Percentiles rank a stretch among this genome's conserved stretches.
Evolutionary conservation across 345 rosid genomes (phyloP).

Genomic region (Balakata baccata): DNA sequence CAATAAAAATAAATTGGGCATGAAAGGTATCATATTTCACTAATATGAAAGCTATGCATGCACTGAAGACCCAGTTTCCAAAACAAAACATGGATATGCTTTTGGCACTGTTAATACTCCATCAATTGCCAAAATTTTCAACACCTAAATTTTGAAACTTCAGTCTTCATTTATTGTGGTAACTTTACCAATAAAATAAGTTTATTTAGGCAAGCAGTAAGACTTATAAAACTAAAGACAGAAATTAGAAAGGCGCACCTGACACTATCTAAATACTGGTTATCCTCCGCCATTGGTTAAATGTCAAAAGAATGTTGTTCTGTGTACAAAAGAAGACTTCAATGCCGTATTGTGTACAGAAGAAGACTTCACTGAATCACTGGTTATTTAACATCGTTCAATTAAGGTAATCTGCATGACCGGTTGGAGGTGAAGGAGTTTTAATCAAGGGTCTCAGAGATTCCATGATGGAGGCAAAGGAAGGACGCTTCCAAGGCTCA

Average conservation of each 20-base stretch:
- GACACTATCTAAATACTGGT: conserved; percentile 36
- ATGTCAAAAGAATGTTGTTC: conserved; percentile 46
- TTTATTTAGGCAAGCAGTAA: background rate
- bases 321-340: conserved; percentile 49
- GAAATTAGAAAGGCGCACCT: conserved; percentile 35
- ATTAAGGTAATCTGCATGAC: conserved; percentile 49
- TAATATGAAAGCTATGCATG: background rate
- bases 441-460: conserved; percentile 69
- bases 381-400: conserved; percentile 22
- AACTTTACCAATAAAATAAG: background rate
- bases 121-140: background rate
- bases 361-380: conserved; percentile 23
- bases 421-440: conserved; percentile 53
- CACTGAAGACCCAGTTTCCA: too few species aligned
- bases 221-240: background rate
- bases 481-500: conserved; percentile 97
- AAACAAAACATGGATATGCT: background rate
- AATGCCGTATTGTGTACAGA: conserved; percentile 60
- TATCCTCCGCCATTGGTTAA: conserved; percentile 39
- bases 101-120: background rate
- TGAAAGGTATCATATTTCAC: background rate
- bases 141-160: too few species aligned
- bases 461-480: conserved; percentile 82
- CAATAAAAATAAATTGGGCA: background rate
- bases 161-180: too few species aligned